Percentiles rank a stretch among this genome's conserved stretches.
Evolutionary conservation across 2,329 filamentous ascomycete genomes (phyloP).

Genomic region (Hymenoscyphus fructigenus): DNA sequence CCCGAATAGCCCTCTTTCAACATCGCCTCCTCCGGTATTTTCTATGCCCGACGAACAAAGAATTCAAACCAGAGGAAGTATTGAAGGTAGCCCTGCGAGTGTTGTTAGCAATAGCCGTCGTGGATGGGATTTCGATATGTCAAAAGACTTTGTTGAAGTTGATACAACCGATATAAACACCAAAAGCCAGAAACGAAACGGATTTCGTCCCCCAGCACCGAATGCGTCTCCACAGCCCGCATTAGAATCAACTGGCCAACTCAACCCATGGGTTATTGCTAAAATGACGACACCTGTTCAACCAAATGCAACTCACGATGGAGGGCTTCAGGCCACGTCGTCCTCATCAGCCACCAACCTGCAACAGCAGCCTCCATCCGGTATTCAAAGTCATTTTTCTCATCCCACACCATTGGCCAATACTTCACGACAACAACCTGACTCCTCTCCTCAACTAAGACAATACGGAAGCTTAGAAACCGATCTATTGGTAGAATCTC

Average conservation of each 20-base stretch:
- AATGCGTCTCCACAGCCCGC: slow-evolving; percentile 6
- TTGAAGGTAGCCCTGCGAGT: not conserved
- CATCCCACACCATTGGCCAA: not conserved
- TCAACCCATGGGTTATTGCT: slow-evolving; percentile 44
- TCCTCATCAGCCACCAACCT: not conserved
- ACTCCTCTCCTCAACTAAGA: not conserved
- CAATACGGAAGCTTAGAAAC: not conserved
- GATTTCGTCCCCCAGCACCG: not conserved
- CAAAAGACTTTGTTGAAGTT: slow-evolving; percentile 45
- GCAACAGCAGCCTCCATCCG: not conserved
- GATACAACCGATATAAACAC: slow-evolving; percentile 19
- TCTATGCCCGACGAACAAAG: not conserved
- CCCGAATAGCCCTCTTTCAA: not conserved
- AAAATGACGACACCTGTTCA: slow-evolving; percentile 37
- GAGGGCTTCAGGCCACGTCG: not conserved
- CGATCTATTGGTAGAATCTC: not conserved
- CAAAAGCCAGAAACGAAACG: not conserved
- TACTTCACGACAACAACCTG: not conserved
- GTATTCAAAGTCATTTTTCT: not conserved
- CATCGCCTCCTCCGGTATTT: not conserved
- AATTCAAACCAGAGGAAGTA: not conserved
- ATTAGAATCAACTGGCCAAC: slow-evolving; percentile 8
- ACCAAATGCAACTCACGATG: not conserved
- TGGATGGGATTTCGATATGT: slow-evolving; percentile 44
- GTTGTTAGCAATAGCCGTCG: slow-evolving; percentile 4